Base-by-base conservation (phyloP, 805 yeast species). In the Kazachstania africana region DNA sequence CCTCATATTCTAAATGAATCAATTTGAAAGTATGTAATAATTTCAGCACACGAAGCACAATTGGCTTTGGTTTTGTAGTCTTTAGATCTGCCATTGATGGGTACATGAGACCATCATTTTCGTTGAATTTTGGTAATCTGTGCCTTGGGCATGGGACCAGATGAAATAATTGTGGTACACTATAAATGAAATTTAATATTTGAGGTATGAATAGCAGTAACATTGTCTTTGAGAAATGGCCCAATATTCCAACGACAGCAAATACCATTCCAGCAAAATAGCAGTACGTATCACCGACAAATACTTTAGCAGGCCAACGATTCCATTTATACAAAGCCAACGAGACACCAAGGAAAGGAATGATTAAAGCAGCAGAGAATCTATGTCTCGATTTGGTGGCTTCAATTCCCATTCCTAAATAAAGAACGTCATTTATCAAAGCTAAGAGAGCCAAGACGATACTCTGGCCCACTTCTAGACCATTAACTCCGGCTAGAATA, bases 261-360 rank as follows among this genome's bases (percentile, higher is more conserved):
- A 91, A 85, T 1, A 91, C 94, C 98, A 91, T 91, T 3, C 99
- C 99, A 16, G 95, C 84, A 56, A 91, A 87, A 58, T 91, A 91
- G 59, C 99, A 91, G 63, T 80, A 91, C 1, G 98, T 88, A 53
- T 91, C 99, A 19, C 99, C 99, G 6, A 91, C 99, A 59, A 91
- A 91, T 1, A 84, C 97, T 35, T 60, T 60, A 0, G 98, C 84
- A 1, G 98, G 98, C 62, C 66, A 91, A 78, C 87, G 80, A 53
- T 91, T 91, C 62, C 66, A 78, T 43, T 70, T 72, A 44, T 81
- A 69, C 34, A 91, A 59, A 0, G 81, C 94, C 1, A 77, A 38
- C 0, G 94, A 72, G 6, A 83, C 91, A 1, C 95, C 95, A 25
- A 88, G 48, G 48, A 88, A 78, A 15, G 98, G 99, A 1, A 87